Evolutionary conservation across 345 rosid species (phyloP).

Genomic region (Litchi chinensis): DNA sequence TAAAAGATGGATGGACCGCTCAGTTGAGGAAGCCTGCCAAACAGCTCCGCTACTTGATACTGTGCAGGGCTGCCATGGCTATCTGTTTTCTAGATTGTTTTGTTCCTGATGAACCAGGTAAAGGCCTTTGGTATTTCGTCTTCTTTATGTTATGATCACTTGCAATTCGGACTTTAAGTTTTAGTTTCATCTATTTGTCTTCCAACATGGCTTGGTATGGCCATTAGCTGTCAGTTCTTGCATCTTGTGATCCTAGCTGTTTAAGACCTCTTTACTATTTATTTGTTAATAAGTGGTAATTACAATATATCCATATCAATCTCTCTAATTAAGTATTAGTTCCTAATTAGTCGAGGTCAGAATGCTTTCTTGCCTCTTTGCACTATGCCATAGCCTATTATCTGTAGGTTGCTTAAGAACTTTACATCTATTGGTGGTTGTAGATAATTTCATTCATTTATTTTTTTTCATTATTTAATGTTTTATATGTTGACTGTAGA

Average conservation of each 20-base stretch:
- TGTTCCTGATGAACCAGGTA: constrained; percentile 51
- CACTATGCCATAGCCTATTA: neutral
- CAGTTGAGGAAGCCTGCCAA: constrained; percentile 77
- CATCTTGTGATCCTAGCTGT: too few relatives aligned
- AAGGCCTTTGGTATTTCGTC: neutral
- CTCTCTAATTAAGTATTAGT: neutral
- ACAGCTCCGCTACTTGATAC: constrained; percentile 80
- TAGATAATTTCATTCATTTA: too few relatives aligned
- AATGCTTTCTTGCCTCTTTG: neutral
- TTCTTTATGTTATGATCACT: neutral
- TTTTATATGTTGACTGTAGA: neutral
- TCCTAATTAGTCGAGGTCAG: neutral
- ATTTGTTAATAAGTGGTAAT: neutral
- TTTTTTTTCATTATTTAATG: too few relatives aligned
- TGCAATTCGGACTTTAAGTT: too few relatives aligned
- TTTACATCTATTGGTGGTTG: neutral
- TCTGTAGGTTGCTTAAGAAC: neutral
- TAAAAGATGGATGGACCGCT: constrained; percentile 63
- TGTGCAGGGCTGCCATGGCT: constrained; percentile 75
- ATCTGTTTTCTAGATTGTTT: constrained; percentile 84
- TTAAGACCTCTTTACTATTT: too few relatives aligned
- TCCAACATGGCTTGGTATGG: too few relatives aligned
- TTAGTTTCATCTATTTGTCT: too few relatives aligned
- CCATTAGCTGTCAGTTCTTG: too few relatives aligned
- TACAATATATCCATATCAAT: neutral